Base-by-base conservation (phyloP, 345 rosid genomes). In the Boechera divaricarpa region DNA sequence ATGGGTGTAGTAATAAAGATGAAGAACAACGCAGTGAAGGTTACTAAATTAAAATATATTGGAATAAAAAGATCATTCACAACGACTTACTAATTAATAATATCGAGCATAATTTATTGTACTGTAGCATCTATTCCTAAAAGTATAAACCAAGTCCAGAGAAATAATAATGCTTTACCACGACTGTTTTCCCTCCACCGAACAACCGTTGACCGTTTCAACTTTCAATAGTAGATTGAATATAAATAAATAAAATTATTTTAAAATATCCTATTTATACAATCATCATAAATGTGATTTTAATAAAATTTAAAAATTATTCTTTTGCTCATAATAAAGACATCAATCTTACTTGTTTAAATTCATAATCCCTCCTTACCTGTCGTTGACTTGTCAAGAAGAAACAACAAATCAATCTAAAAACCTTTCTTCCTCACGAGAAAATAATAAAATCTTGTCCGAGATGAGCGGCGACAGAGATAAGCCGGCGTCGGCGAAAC, bases 391-490 rank as follows among this genome's bases (percentile, higher is more conserved):
- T 77, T 70, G 66, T 55, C 80, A 70, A 70, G 12, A 26, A 63
- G 65, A 63, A 13, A 70, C 72, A 38, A 64, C 11, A 42, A 32
- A 45, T 35, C 68, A 38, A 48, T 24, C 73, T 56, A 33, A 56
- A 74, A 52, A 9, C 63, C 41, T 48, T 9, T 45, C 24, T 58
- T 57, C 38, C 6, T 39, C 10, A 32, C 45, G 26, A 35, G 9
- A 3, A 3, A 58, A 31, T 10, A 15, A 28, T 1, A 24, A 31
- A 21, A 56, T 56, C 52, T 21, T 77, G 48, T 73, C n/a, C 55
- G 15, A 73, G 9, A 89, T 87, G 90, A 86, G 85, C 79, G 57
- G 77, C 79, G 79, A 72, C 78, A 84, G 79, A 76, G 81, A 76
- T 28, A 73, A 79, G 5, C 56, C 70, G 28, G 63, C 72, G 39